phyloP scores from a whole-genome alignment of 2,329 filamentous ascomycete genomes.

The Ilyonectria sp. region DNA sequence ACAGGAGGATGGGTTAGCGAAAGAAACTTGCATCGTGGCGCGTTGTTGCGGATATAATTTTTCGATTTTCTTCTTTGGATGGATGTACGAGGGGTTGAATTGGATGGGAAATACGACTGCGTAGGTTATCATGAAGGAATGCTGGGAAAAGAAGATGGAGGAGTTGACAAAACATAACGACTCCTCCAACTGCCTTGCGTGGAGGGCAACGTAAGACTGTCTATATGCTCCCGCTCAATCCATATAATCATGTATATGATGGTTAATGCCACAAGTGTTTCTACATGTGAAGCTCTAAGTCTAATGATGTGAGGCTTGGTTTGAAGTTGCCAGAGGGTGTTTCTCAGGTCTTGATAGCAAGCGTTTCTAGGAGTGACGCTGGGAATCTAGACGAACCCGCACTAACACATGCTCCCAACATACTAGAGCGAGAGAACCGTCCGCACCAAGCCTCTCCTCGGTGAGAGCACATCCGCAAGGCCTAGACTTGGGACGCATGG shows the following conservation, averaged over 20 bases:
- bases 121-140: conserved; percentile 9
- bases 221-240: conserved; percentile 10
- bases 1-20: background rate
- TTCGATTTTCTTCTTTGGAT: conserved; percentile 3
- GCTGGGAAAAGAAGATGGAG: conserved; percentile 11
- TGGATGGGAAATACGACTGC: conserved; percentile 13
- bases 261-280: background rate
- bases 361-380: background rate
- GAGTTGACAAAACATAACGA: conserved; percentile 7
- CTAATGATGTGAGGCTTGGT: background rate
- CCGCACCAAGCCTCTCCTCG: background rate
- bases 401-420: background rate
- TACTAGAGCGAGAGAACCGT: background rate
- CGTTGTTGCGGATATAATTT: background rate
- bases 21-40: background rate
- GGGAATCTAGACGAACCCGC: background rate
- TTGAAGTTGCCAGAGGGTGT: background rate
- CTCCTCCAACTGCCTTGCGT: conserved; percentile 9
- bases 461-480: background rate
- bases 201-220: conserved; percentile 20
- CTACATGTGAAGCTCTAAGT: background rate
- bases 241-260: conserved; percentile 3
- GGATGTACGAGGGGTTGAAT: conserved; percentile 9
- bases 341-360: background rate
- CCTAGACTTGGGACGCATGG: background rate